These are phyloP conservation scores for Cercospora berteroae DNA, from an alignment of 2,329 filamentous ascomycete species.

Conservation along the genomic window DNA sequence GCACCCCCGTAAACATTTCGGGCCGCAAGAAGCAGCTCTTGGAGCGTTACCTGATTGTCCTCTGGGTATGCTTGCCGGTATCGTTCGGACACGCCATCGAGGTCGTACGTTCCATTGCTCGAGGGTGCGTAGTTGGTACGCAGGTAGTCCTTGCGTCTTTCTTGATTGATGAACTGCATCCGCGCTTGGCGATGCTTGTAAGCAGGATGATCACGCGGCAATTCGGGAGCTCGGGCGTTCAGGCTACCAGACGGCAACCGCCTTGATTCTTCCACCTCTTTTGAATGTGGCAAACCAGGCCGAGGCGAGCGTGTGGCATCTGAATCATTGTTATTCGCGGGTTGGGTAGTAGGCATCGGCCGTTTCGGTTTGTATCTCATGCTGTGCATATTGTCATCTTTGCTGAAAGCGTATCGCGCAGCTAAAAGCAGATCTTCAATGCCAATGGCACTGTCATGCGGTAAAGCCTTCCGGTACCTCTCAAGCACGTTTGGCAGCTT, in stretches of 20 bases:
- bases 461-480: not conserved
- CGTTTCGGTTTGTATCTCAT: conserved; percentile 25
- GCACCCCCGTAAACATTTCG: not conserved
- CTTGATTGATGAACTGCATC: conserved; percentile 5
- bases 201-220: not conserved
- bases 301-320: not conserved
- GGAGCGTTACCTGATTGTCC: conserved; percentile 3
- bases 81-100: not conserved
- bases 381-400: conserved; percentile 34
- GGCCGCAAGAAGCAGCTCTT: conserved; percentile 6
- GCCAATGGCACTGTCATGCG: not conserved
- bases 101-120: not conserved
- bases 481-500: not conserved
- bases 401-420: conserved; percentile 33
- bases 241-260: not conserved
- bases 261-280: not conserved
- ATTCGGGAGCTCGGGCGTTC: not conserved
- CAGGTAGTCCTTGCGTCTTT: conserved; percentile 4
- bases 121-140: not conserved
- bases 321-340: not conserved
- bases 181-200: conserved; percentile 5
- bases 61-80: conserved; percentile 3
- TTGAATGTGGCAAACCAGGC: not conserved
- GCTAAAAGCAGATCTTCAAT: conserved; percentile 25
- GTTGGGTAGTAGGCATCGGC: not conserved